Conservation (phyloP, 2,329 filamentous ascomycete species). For the Fusarium concolor region DNA sequence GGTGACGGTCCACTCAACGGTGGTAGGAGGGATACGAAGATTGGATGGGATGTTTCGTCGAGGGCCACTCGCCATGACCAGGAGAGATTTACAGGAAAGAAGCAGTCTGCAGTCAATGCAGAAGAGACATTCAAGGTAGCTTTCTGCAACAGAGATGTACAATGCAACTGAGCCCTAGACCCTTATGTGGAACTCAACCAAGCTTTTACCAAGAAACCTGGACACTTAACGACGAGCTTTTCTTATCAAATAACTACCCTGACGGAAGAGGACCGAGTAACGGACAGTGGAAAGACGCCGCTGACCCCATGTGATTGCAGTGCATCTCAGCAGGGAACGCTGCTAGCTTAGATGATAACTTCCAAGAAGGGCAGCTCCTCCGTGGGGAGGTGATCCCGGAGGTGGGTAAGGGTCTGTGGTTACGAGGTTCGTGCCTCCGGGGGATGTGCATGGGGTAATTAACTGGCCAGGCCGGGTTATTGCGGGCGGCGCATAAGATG, state of each 20-base stretch:
- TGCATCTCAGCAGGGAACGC: slow-evolving; percentile 12
- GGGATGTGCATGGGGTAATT: slow-evolving; percentile 1
- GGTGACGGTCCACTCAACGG: slow-evolving; percentile 24
- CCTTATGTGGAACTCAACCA: slow-evolving; percentile 3
- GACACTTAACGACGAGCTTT: slow-evolving; percentile 8
- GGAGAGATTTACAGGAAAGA: background rate
- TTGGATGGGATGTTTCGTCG: slow-evolving; percentile 36
- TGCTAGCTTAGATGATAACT: slow-evolving; percentile 23
- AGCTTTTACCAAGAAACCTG: slow-evolving; percentile 20
- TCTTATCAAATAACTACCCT: slow-evolving; percentile 36
- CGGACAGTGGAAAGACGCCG: slow-evolving; percentile 3
- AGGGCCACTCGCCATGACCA: slow-evolving; percentile 44
- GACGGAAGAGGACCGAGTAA: slow-evolving; percentile 1
- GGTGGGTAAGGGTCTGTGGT: slow-evolving; percentile 21
- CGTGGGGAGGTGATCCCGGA: slow-evolving; percentile 28
- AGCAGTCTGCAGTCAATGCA: slow-evolving; percentile 1
- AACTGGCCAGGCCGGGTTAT: background rate
- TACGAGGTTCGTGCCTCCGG: background rate
- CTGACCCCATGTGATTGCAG: slow-evolving; percentile 29
- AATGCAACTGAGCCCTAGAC: background rate
- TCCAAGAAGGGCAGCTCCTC: slow-evolving; percentile 37
- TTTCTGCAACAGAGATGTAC: slow-evolving; percentile 5
- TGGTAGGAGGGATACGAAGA: slow-evolving; percentile 38
- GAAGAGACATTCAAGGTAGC: background rate
- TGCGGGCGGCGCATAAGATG: background rate